phyloP scores from a whole-genome alignment of 2,329 filamentous ascomycete genomes.

The Whalleya microplaca region DNA sequence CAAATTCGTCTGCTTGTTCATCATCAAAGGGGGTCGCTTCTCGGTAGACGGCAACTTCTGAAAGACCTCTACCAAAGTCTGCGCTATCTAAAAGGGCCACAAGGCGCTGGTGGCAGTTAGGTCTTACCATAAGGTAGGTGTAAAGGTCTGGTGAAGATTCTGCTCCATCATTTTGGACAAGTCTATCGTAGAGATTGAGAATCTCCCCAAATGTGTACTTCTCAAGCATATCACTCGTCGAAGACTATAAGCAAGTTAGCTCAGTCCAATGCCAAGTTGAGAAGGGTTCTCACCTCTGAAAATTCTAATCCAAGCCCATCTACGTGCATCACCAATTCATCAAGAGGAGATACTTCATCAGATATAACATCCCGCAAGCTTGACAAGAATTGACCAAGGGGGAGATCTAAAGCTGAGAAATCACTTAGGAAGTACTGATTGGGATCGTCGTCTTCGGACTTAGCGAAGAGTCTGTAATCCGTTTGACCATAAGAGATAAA shows the following conservation, averaged over 20 bases:
- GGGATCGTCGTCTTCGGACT: constrained; percentile 38
- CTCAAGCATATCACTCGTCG: constrained; percentile 33
- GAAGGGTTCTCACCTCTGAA: constrained; percentile 35
- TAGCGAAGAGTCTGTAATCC: constrained; percentile 39
- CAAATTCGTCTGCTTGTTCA: constrained; percentile 15
- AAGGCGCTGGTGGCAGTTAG: constrained; percentile 37
- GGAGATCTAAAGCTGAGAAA: constrained; percentile 30
- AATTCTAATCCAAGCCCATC: constrained; percentile 40
- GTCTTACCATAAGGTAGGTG: constrained; percentile 38
- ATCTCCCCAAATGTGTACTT: constrained; percentile 38
- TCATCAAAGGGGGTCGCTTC: constrained; percentile 26
- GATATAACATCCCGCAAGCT: constrained; percentile 37
- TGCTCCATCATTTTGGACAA: constrained; percentile 35
- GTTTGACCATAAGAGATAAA: constrained; percentile 37
- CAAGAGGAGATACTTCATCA: constrained; percentile 39
- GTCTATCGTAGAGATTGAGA: constrained; percentile 35
- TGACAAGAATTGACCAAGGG: constrained; percentile 33
- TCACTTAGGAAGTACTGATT: constrained; percentile 39
- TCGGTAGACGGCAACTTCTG: constrained; percentile 38
- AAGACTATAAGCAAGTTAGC: constrained; percentile 35
- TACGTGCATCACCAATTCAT: constrained; percentile 39
- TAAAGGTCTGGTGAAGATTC: constrained; percentile 33
- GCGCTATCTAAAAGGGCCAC: constrained; percentile 38
- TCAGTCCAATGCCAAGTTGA: not conserved
- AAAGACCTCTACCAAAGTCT: constrained; percentile 36